Evolutionary conservation across 2,329 filamentous ascomycete genomes (phyloP).

Genomic region (Thielaviopsis ethacetica): DNA sequence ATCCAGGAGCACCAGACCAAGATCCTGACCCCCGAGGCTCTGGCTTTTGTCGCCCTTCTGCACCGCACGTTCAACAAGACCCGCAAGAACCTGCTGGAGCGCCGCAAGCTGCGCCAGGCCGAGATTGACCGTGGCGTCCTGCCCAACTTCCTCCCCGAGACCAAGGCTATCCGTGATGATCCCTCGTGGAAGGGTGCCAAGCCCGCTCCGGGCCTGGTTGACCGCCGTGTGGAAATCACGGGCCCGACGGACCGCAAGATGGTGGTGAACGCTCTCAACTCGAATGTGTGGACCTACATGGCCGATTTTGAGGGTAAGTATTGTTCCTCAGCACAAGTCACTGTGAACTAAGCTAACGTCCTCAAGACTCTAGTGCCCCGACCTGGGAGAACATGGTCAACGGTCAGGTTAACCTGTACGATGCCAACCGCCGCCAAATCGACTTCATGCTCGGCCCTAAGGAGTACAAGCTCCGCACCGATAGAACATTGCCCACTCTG

Average conservation of each 20-base stretch:
- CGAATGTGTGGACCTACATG: constrained; percentile 98
- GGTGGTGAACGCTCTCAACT: constrained; percentile 94
- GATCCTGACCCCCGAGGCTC: constrained; percentile 80
- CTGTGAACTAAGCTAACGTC: not conserved
- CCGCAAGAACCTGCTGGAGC: constrained; percentile 76
- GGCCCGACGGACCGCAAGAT: constrained; percentile 97
- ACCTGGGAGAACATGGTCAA: constrained; percentile 99
- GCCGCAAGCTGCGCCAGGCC: constrained; percentile 70
- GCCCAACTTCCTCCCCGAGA: constrained; percentile 91
- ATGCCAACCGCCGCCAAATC: constrained; percentile 81
- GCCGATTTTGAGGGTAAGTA: constrained; percentile 85
- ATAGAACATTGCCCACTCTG: constrained; percentile 69
- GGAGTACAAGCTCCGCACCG: constrained; percentile 93
- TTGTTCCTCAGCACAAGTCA: not conserved
- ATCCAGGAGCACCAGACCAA: constrained; percentile 68
- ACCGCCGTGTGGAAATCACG: constrained; percentile 92
- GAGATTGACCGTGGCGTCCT: constrained; percentile 82
- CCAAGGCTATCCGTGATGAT: constrained; percentile 86
- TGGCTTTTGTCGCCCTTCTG: constrained; percentile 82
- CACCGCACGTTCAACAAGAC: constrained; percentile 88
- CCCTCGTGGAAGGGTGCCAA: constrained; percentile 83
- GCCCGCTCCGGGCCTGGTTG: constrained; percentile 80
- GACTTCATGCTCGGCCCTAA: constrained; percentile 94
- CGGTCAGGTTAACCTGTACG: constrained; percentile 93
- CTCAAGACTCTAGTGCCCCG: constrained; percentile 73